Evolutionary conservation across 202 grass and related monocot genomes (phyloP), one percentile per base, ranked within the genome.

Genomic region (Zizania palustris): DNA sequence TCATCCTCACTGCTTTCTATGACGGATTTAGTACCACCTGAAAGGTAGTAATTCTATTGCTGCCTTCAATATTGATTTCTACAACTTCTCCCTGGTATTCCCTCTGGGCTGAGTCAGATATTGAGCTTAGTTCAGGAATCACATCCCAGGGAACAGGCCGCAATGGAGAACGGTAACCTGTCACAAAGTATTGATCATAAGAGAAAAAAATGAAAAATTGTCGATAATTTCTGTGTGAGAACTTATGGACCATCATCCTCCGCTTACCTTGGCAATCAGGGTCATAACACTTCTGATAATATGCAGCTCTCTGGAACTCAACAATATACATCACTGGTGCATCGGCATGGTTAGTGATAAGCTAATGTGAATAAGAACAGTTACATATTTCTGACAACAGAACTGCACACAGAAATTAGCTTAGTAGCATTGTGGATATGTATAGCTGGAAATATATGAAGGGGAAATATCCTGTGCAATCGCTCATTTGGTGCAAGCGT

Each of bases 251-350:
- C 2, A 22, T 20, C 11, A 6, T 7, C 21, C 75, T 33, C 21
- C 15, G 3, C 64, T 82, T 82, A 94, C 95, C 89, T 87, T 65
- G 84, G 81, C 91, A 98, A 83, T 98, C 95, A 76, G 91, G 95
- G 45, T 98, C 95, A 76, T 98, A 85, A 76, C 95, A 98, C 77
- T 98, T 98, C 18, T 98, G 95, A 69, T 98, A 98, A 75, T 98
- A 98, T 3, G 87, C 80, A 3, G 72, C 83, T 84, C 66, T 94
- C 43, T 87, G 88, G 55, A 92, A 90, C 79, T 94, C 95, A 22
- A 90, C 89, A 69, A 92, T 88, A 75, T 90, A 92, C 83, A 98
- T 94, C 60, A 98, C 91, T 98, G 83, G 78, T 80, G 55, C 46
- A 83, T 66, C 69, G 61, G 48, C 38, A 85, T 67, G 9, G 21